Evolutionary conservation across 441 rosid genomes (phyloP).

Genomic region (Lepidium campestre): DNA sequence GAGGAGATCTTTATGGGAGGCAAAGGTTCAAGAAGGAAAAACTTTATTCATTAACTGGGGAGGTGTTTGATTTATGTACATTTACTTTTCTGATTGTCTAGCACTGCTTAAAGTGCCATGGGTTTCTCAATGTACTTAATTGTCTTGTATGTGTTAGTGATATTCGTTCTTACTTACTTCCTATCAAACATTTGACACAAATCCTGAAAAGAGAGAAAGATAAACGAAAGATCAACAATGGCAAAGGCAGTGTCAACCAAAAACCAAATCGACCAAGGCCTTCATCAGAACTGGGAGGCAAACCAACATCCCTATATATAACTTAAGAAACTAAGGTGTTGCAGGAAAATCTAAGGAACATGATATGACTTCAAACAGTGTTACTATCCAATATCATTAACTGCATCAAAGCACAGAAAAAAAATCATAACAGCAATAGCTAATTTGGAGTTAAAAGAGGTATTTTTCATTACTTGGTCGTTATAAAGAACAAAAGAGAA

Average conservation of each 20-base stretch:
- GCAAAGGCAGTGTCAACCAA: not conserved
- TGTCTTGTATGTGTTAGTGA: slow-evolving; percentile 21
- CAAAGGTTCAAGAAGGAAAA: slow-evolving; percentile 10
- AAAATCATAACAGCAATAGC: not conserved
- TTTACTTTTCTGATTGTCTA: slow-evolving; percentile 17
- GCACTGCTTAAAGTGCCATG: slow-evolving; percentile 17
- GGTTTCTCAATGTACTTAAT: slow-evolving; percentile 22
- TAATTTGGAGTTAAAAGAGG: not conserved
- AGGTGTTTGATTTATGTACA: slow-evolving; percentile 23
- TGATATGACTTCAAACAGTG: not conserved
- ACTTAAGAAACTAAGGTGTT: not conserved
- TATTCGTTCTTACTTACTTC: slow-evolving; percentile 3
- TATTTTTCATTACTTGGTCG: slow-evolving; percentile 1
- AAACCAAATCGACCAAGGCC: not conserved
- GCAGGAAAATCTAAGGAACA: not conserved
- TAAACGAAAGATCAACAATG: slow-evolving; percentile 7
- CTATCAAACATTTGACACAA: not conserved
- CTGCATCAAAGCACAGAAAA: not conserved
- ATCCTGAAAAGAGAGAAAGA: not conserved
- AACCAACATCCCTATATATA: not conserved
- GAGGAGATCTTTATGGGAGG: slow-evolving; percentile 22
- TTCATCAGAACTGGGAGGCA: not conserved
- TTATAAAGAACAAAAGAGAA: not conserved
- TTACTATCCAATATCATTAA: not conserved
- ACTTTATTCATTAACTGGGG: not conserved